Base-by-base conservation (phyloP, 1,284 basidiomycete genomes). In the Exobasidium rhododendri region DNA sequence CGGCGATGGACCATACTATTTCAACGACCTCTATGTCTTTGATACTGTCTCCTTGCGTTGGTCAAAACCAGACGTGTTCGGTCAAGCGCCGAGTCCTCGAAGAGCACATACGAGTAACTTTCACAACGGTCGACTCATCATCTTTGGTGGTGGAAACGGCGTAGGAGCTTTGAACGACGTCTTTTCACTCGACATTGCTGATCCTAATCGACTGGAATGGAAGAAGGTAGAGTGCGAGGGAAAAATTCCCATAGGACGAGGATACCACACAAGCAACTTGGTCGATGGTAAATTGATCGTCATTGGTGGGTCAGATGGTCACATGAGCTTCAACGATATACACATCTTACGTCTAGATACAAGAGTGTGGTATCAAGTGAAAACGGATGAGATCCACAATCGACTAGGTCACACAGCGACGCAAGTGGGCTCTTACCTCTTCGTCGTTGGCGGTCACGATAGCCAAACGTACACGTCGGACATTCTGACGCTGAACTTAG, bases 61-160 rank as follows among this genome's bases (percentile, higher is more conserved):
- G 70, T 57, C 53, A 32, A 72, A 69, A 58, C 70, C 69, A 11
- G 65, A 67, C 31, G 64, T 72, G 3, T 63, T 60, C 20, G 68
- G 71, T 11, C 68, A 61, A 13, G 79, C 77, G 81, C 92, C 64
- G 78, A 87, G 63, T 6, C 87, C 89, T 0, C 86, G 92, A 10
- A 86, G 92, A 30, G 92, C 92, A 1, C 92, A 96, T 79, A 91
- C 91, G 0, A 86, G 90, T 1, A 89, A 92, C 26, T 82, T 87
- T 32, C 88, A 91, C 75, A 83, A 84, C 47, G 84, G 85, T 59
- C 88, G 86, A 73, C 84, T 96, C 0, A 90, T 90, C 83, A 82
- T 96, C 2, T 96, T 96, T 75, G 92, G 92, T 3, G 92, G 93
- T 22, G 93, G 92, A 2, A 94, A 93, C 65, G 92, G 92, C 0